Evolutionary conservation across 768 basidiomycete species (phyloP), one percentile per base, ranked within the genome.

Genomic region (Tricholoma flavovirens): DNA sequence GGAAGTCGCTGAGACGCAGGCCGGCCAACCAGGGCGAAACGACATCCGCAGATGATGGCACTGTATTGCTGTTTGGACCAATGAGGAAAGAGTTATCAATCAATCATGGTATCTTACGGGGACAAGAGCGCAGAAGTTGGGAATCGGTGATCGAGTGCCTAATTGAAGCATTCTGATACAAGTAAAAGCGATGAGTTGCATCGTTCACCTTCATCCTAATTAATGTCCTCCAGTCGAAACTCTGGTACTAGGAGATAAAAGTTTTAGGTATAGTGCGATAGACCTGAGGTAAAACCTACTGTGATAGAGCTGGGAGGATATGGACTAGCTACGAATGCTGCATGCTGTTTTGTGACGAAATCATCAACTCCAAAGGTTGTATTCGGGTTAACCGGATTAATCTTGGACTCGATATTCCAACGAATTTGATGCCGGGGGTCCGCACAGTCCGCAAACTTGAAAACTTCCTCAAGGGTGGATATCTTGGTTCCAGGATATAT

Each of bases 341-440:
- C 78, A 61, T 85, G 76, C 62, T 90, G 87, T 32, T 74, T 77
- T 51, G 67, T 69, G 8, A 88, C 87, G 62, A 89, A 89, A 52
- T 81, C 81, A 15, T 80, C 71, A 15, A 83, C 82, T 15, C 73
- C 66, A 14, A 69, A 72, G 15, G 87, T 87, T 36, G 73, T 72
- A 59, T 80, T 75, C 5, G 80, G 75, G 51, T 72, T 62, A n/a
- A 67, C 73, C 4, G 87, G 72, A 58, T 88, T 77, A 55, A 88
- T 78, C 67, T 89, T 90, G 14, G 86, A 87, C 72, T 92, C 90
- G 59, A 93, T 86, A 65, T 91, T 91, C 80, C 84, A 89, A 35
- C 74, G 69, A 33, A 90, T 76, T 51, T 73, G 71, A 53, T 83
- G 83, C 36, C 79, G 68, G 0, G 83, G 79, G 64, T 90, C 90